A percentile compares a stretch with the other conserved stretches of the same genome.
Evolutionary conservation across 163 green algal species (phyloP).

Genomic region (Chloromonas sp.): DNA sequence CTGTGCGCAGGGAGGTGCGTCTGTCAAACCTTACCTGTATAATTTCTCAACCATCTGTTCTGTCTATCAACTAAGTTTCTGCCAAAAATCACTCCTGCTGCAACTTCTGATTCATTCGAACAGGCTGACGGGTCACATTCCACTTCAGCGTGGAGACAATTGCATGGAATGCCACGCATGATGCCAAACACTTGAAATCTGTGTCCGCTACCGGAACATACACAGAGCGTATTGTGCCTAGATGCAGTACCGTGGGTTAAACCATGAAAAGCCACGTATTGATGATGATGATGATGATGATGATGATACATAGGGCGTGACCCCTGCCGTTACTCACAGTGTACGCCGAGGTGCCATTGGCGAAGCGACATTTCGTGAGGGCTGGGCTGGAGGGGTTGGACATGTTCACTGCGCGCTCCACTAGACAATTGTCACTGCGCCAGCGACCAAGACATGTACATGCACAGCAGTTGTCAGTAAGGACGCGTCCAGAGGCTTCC

Average conservation of each 20-base stretch:
- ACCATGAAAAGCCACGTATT: no score
- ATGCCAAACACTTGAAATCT: background rate
- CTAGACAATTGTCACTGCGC: background rate
- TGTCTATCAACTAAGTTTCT: background rate
- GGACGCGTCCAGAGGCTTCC: no score
- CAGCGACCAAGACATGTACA: background rate
- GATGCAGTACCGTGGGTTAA: no score
- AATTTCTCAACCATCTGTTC: background rate
- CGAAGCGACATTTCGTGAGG: background rate
- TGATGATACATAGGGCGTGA: no score
- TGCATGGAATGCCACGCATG: background rate
- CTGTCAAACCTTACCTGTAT: background rate
- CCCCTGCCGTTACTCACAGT: background rate
- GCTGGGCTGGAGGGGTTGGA: background rate
- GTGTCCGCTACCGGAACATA: background rate
- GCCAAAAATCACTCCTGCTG: no score
- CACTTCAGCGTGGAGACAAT: no score
- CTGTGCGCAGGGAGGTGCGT: background rate
- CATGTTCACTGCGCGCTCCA: background rate
- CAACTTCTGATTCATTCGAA: no score
- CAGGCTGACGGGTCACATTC: no score
- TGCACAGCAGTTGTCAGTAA: background rate
- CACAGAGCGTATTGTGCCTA: no score
- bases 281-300: no score
- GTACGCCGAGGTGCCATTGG: background rate